phyloP scores from a whole-genome alignment of 768 basidiomycete species.

The Kwoniella pini region DNA sequence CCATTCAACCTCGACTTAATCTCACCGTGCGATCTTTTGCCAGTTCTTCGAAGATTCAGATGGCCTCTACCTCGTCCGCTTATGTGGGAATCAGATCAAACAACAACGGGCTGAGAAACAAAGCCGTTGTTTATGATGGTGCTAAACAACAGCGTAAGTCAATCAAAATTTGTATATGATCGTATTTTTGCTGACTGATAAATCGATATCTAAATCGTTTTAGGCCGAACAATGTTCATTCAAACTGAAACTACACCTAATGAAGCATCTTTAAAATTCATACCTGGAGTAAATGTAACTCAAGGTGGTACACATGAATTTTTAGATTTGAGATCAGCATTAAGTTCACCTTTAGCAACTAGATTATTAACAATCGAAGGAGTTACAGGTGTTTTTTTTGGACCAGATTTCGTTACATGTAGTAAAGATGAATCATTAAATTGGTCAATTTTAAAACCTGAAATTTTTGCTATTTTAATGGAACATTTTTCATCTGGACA shows the following conservation, averaged over 20 bases:
- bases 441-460: slow-evolving; percentile 92
- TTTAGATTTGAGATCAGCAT: slow-evolving; percentile 79
- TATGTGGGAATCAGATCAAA: slow-evolving; percentile 2
- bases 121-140: neutral
- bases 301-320: slow-evolving; percentile 86
- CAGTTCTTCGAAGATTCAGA: neutral
- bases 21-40: slow-evolving; percentile 9
- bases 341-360: slow-evolving; percentile 90
- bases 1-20: neutral
- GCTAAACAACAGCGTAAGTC: slow-evolving; percentile 21
- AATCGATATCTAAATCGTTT: neutral
- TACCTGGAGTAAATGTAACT: slow-evolving; percentile 89
- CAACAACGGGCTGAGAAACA: slow-evolving; percentile 6
- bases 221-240: slow-evolving; percentile 85
- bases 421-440: slow-evolving; percentile 66
- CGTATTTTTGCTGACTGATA: neutral
- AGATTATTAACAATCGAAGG: slow-evolving; percentile 94
- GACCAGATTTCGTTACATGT: slow-evolving; percentile 96
- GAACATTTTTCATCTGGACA: slow-evolving; percentile 93
- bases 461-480: slow-evolving; percentile 94
- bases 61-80: neutral
- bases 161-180: neutral
- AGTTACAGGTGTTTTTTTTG: slow-evolving; percentile 84
- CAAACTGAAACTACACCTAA: slow-evolving; percentile 98
- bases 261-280: slow-evolving; percentile 95